phyloP scores from a whole-genome alignment of 2,329 filamentous ascomycete genomes.

The Colletotrichum neosansevieriae region DNA sequence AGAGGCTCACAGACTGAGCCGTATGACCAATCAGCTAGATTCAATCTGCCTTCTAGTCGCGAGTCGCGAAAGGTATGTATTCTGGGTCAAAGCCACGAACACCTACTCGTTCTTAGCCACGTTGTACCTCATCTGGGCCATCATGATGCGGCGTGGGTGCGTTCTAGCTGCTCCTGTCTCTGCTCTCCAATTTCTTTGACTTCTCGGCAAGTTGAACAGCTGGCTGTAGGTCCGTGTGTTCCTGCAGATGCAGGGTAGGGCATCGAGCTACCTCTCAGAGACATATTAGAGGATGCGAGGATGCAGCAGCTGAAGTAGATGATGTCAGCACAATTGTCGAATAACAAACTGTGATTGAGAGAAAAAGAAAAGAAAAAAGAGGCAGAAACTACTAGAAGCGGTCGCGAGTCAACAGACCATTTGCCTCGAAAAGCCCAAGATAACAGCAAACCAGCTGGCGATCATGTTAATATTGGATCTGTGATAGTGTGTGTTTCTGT shows the following conservation, averaged over 20 bases:
- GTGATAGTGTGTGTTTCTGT: no score
- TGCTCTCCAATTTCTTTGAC: constrained; percentile 34
- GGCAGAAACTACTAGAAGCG: constrained; percentile 34
- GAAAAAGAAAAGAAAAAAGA: constrained; percentile 31
- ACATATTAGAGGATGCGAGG: constrained; percentile 19
- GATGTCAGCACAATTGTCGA: constrained; percentile 37
- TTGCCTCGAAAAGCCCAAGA: constrained; percentile 13
- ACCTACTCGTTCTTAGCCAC: constrained; percentile 34
- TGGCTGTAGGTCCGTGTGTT: constrained; percentile 32
- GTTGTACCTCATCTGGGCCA: constrained; percentile 33
- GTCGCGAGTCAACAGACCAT: constrained; percentile 18
- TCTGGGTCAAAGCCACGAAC: constrained; percentile 37
- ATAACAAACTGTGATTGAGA: constrained; percentile 24
- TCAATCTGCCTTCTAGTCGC: constrained; percentile 27
- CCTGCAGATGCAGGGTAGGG: constrained; percentile 14
- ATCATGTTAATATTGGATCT: constrained; percentile 23
- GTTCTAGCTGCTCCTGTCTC: constrained; percentile 37
- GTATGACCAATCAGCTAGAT: constrained; percentile 24
- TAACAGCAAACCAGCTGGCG: constrained; percentile 15
- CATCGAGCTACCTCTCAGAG: constrained; percentile 3
- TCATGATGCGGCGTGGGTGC: constrained; percentile 29
- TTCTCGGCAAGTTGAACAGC: constrained; percentile 15
- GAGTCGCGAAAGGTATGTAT: constrained; percentile 28
- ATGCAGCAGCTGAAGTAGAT: constrained; percentile 32
- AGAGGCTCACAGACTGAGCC: constrained; percentile 33